Evolutionary conservation across 208 protist species (phyloP).

Genomic region (Acanthamoeba culbertsoni): DNA sequence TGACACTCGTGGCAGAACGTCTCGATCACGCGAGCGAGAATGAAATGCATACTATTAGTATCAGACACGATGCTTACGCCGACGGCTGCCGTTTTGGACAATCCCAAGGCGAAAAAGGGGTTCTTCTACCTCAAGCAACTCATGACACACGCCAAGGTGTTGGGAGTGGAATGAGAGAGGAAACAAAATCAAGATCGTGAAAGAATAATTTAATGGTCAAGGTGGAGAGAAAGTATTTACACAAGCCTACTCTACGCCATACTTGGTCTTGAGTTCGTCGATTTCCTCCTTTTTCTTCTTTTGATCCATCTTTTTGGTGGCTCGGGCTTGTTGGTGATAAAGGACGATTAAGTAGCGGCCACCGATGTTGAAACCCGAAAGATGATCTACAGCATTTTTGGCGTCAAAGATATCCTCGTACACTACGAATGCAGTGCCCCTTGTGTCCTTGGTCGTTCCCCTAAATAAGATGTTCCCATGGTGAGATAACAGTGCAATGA

Average conservation of each 20-base stretch:
- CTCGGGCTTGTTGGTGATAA: slow-evolving; percentile 29
- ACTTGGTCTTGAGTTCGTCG: slow-evolving; percentile 35
- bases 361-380: slow-evolving; percentile 89
- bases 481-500: background rate
- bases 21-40: background rate
- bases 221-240: too few species aligned
- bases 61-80: background rate
- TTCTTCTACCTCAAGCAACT: background rate
- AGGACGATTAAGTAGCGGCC: slow-evolving; percentile 66
- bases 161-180: background rate
- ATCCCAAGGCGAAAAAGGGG: background rate
- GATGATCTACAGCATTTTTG: slow-evolving; percentile 89
- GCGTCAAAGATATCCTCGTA: slow-evolving; percentile 94
- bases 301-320: slow-evolving; percentile 39
- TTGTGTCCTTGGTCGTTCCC: slow-evolving; percentile 84
- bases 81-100: background rate
- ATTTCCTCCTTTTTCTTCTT: slow-evolving; percentile 59
- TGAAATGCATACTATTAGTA: background rate
- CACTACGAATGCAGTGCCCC: slow-evolving; percentile 91
- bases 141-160: background rate
- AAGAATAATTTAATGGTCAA: background rate
- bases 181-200: background rate
- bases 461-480: slow-evolving; percentile 42
- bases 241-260: background rate
- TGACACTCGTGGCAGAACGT: background rate